Conservation (phyloP, 2,329 filamentous ascomycete genomes). For the Catunica adiposa region DNA sequence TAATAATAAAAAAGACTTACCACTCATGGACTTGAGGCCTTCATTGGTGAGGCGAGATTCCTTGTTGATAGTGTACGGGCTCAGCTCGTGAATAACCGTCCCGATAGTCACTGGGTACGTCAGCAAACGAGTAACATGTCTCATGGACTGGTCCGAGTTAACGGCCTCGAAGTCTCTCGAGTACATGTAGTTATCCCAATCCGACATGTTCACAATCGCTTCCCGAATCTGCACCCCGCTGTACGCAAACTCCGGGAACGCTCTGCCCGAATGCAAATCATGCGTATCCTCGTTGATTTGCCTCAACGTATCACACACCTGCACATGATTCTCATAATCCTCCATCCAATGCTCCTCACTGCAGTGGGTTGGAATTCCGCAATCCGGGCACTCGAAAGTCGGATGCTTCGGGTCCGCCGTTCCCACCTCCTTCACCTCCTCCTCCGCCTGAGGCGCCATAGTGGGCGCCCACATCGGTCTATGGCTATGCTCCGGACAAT, state of each 20-base stretch:
- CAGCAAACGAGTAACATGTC: conserved; percentile 80
- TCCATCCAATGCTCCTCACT: conserved; percentile 90
- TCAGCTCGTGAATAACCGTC: conserved; percentile 84
- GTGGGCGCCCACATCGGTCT: conserved; percentile 53
- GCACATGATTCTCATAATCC: conserved; percentile 81
- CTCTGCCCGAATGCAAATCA: conserved; percentile 73
- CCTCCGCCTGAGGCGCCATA: conserved; percentile 47
- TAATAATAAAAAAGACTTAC: conserved; percentile 32
- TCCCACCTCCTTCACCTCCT: conserved; percentile 33
- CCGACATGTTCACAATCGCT: conserved; percentile 88
- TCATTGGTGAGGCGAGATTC: conserved; percentile 67
- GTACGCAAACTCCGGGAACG: conserved; percentile 89
- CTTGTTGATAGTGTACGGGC: conserved; percentile 68
- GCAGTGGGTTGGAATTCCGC: conserved; percentile 85
- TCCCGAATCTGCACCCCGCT: conserved; percentile 82
- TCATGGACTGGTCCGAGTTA: conserved; percentile 76
- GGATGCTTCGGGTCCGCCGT: conserved; percentile 59
- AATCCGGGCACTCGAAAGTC: conserved; percentile 89
- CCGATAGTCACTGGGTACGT: conserved; percentile 89
- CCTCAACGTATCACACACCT: conserved; percentile 78
- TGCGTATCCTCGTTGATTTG: conserved; percentile 98
- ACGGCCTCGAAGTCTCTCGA: conserved; percentile 82
- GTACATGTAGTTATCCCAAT: conserved; percentile 95
- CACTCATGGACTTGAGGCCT: conserved; percentile 83
- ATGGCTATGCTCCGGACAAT: conserved; percentile 83